These are phyloP conservation scores for Trametes coccinea DNA, from an alignment of 768 basidiomycete genomes.

Conservation along the genomic window DNA sequence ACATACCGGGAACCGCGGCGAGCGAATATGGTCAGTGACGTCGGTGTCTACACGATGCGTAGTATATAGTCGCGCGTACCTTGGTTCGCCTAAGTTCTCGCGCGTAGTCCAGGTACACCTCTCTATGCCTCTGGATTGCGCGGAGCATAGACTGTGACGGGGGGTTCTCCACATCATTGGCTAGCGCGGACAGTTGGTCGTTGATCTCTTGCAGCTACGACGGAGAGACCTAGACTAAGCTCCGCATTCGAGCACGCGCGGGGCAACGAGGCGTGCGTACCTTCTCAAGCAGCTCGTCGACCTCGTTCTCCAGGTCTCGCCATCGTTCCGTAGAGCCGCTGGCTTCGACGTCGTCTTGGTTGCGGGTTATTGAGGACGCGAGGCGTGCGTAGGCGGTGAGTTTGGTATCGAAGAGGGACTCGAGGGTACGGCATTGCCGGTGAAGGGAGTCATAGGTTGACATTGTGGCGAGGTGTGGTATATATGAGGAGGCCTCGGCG, in stretches of 20 bases:
- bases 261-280: slow-evolving; percentile 41
- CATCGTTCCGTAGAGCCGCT: slow-evolving; percentile 69
- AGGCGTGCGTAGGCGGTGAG: slow-evolving; percentile 89
- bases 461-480: slow-evolving; percentile 43
- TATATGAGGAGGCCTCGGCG: neutral
- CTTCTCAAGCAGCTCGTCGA: slow-evolving; percentile 86
- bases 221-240: slow-evolving; percentile 22
- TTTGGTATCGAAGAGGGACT: slow-evolving; percentile 89
- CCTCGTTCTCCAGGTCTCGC: slow-evolving; percentile 82
- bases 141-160: slow-evolving; percentile 85
- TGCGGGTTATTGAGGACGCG: slow-evolving; percentile 62
- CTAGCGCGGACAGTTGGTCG: slow-evolving; percentile 69
- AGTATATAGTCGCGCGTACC: slow-evolving; percentile 53
- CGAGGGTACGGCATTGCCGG: slow-evolving; percentile 89
- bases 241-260: slow-evolving; percentile 8
- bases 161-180: slow-evolving; percentile 64
- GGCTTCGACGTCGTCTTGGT: slow-evolving; percentile 65
- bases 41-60: too few species aligned
- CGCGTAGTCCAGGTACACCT: slow-evolving; percentile 85
- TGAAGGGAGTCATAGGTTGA: slow-evolving; percentile 86
- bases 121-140: slow-evolving; percentile 86
- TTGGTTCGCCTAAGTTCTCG: slow-evolving; percentile 86
- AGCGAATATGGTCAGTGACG: neutral
- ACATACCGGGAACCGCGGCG: neutral
- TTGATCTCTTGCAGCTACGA: slow-evolving; percentile 83